Conservation (phyloP, 2,329 filamentous ascomycete genomes). For the Colletotrichum sp. region DNA sequence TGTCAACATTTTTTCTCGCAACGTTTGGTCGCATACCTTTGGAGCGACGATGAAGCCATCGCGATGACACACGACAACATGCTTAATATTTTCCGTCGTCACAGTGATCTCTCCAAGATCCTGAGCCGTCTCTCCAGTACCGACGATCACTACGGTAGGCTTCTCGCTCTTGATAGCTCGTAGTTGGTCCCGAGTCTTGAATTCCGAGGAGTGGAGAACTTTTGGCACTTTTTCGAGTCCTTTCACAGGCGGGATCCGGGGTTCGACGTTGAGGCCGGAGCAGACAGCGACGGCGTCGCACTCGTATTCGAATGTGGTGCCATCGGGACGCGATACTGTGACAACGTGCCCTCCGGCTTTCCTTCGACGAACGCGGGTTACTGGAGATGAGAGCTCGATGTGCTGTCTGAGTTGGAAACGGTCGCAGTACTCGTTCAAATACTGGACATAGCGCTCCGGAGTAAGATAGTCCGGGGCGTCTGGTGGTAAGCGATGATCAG, state of each 20-base stretch:
- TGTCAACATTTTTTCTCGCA: too few relatives aligned
- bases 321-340: background rate
- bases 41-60: slow-evolving; percentile 50
- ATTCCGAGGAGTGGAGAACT: slow-evolving; percentile 46
- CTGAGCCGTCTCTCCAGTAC: slow-evolving; percentile 49
- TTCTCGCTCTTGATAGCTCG: slow-evolving; percentile 32
- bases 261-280: slow-evolving; percentile 46
- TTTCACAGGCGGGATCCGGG: slow-evolving; percentile 40
- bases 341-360: background rate
- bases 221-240: slow-evolving; percentile 40
- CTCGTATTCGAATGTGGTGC: slow-evolving; percentile 10
- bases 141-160: slow-evolving; percentile 45
- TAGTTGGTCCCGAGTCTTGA: slow-evolving; percentile 47
- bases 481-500: slow-evolving; percentile 47
- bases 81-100: slow-evolving; percentile 41
- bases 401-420: slow-evolving; percentile 39
- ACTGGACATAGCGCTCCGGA: slow-evolving; percentile 41
- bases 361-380: slow-evolving; percentile 28
- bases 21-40: slow-evolving; percentile 33
- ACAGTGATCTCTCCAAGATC: slow-evolving; percentile 49
- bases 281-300: slow-evolving; percentile 53
- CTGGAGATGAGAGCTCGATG: slow-evolving; percentile 38
- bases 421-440: slow-evolving; percentile 44
- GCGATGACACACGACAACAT: slow-evolving; percentile 48
- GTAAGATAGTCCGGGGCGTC: slow-evolving; percentile 49